Conservation (phyloP, 345 rosid genomes). For the Brassica incana region DNA sequence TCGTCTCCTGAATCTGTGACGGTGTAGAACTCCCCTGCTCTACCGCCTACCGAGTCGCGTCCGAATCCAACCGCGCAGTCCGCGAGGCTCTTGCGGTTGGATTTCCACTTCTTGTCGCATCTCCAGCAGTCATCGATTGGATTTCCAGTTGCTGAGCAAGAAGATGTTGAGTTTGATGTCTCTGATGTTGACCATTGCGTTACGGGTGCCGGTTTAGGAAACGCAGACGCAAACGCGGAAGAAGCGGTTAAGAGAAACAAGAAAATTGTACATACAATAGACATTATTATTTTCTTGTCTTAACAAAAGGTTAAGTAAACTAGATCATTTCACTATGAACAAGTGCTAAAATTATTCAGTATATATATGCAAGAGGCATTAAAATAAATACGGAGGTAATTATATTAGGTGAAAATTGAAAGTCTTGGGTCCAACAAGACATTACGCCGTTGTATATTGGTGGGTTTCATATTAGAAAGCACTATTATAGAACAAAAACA, state of each 20-base stretch:
- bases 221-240: constrained; percentile 7
- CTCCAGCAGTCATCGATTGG: constrained; percentile 75
- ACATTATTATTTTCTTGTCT: constrained; percentile 28
- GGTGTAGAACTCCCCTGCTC: constrained; percentile 52
- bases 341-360: constrained; percentile 12
- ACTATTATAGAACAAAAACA: neutral
- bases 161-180: constrained; percentile 19
- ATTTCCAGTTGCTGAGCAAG: constrained; percentile 47
- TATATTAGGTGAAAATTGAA: constrained; percentile 41
- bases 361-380: constrained; percentile 25
- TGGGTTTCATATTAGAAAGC: constrained; percentile 3
- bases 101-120: constrained; percentile 58
- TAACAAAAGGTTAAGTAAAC: neutral
- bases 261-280: constrained; percentile 8
- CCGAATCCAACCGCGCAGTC: constrained; percentile 72
- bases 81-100: constrained; percentile 54
- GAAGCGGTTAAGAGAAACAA: constrained; percentile 17
- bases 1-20: constrained; percentile 44
- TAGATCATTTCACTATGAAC: constrained; percentile 1
- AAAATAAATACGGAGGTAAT: constrained; percentile 29
- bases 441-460: constrained; percentile 29
- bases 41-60: constrained; percentile 61
- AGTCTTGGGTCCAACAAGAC: constrained; percentile 27
- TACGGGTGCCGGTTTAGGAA: constrained; percentile 18
- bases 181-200: constrained; percentile 9